Base-by-base conservation (phyloP, 176 grass and related monocot species). In the Tuctoria greenei region DNA sequence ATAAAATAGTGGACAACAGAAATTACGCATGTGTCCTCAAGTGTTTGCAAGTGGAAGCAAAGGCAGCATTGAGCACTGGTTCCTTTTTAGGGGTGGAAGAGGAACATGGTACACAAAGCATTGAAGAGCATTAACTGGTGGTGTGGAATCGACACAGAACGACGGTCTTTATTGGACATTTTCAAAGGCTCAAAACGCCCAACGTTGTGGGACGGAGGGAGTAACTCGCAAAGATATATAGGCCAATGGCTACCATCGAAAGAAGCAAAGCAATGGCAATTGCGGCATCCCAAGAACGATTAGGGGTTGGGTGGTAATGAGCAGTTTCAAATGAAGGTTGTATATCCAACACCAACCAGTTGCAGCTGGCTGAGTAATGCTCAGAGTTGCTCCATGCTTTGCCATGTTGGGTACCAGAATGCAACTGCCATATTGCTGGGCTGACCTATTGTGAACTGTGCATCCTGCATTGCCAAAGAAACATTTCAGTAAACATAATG, bases 371-470 rank as follows among this genome's bases (percentile, higher is more conserved):
- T 34, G 95, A 99, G 71, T 95, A 99, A 80, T 95, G 95, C 41
- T 95, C 76, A 0, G 91, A 90, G 10, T 92, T 74, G 41, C 82
- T 81, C 88, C 89, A 99, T 82, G 85, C 72, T 59, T 95, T 83
- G 61, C 87, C 92, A 51, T 60, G 56, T 86, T 36, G 95, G 95
- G 86, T 95, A 99, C 95, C 95, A 99, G 70, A 99, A 95, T 67
- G 95, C 95, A 76, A 95, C 72, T 1, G 95, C 82, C 64, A 92
- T 68, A 37, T 90, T 92, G 66, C 71, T 95, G 36, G 86, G 58
- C 61, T 88, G 87, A 58, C 95, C 91, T 20, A 99, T 95, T 52
- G 89, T 95, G 61, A 99, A 99, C 71, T 99, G 95, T 67, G 80
- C 92, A 74, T 99, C 95, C 95, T 99, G 89, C 69, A 90, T 74